Base-by-base conservation (phyloP, 2,329 filamentous ascomycete genomes). In the Dactylellina haptotyla region DNA sequence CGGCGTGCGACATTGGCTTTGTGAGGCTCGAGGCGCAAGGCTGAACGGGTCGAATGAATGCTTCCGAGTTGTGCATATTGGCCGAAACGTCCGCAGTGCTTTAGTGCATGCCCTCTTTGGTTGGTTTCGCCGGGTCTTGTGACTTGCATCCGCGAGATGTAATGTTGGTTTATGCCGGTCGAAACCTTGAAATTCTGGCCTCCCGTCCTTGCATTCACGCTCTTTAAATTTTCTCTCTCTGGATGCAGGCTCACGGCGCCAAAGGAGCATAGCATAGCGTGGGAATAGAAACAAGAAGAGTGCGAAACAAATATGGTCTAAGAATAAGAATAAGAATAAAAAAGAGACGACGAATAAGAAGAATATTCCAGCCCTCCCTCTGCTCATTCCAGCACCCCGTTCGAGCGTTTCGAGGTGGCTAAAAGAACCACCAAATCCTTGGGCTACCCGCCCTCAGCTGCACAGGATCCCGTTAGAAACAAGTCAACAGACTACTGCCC, bases 351-450 rank as follows among this genome's bases (percentile, higher is more conserved):
- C 43, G 18, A 54, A 32, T 6, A 10, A 37, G 37, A 32, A 54
- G n/a, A 30, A 34, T 58, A 32, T 25, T 12, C 14, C 20, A 45
- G 39, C 39, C 56, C 16, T 23, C 56, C 32, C 23, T 30, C 28
- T 32, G 18, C 51, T 23, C 43, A 37, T 46, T 39, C 64, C 54
- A 28, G 37, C 56, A 53, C 50, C 58, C 23, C 56, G 43, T 62
- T 54, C 59, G 59, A 45, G 32, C 32, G 32, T 34, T 37, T 57
- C 56, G 39, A 63, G 59, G 67, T 72, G 67, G 59, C 67, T 72
- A 72, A 72, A 65, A 51, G 53, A 46, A 61, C 65, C 48, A 65
- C 53, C 67, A 50, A 58, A 72, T 64, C 67, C 67, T 72, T 72
- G 67, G 67, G 50, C 51, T 30, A 34, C 65, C 41, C n/a, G n/a